Evolutionary conservation across 495 filamentous ascomycete species (phyloP).

Genomic region (Trichoderma reesei): DNA sequence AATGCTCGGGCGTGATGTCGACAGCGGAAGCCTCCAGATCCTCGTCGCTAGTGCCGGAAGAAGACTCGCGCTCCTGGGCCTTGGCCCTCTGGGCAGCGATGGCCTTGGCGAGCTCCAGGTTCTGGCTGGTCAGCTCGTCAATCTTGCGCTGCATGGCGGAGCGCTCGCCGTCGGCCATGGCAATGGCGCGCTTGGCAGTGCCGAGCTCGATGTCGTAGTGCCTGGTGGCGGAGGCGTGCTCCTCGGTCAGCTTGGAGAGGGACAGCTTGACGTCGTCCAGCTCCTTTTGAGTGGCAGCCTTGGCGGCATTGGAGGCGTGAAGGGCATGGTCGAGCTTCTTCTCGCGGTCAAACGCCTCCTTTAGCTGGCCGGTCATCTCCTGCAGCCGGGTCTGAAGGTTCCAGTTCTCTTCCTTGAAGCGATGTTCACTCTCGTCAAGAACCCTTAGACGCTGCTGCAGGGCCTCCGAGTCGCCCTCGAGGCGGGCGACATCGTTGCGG

Average conservation of each 20-base stretch:
- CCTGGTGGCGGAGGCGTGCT: constrained; percentile 63
- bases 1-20: constrained; percentile 73
- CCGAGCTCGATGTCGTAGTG: constrained; percentile 82
- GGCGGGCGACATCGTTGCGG: constrained; percentile 60
- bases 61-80: constrained; percentile 51
- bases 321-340: constrained; percentile 65
- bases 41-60: constrained; percentile 47
- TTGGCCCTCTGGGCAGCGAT: constrained; percentile 58
- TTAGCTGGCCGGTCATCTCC: constrained; percentile 58
- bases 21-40: constrained; percentile 56
- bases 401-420: constrained; percentile 98
- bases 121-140: constrained; percentile 76
- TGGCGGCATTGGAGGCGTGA: constrained; percentile 59
- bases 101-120: constrained; percentile 77
- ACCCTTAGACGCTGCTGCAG: constrained; percentile 67
- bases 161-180: constrained; percentile 64
- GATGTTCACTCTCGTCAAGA: constrained; percentile 85
- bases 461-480: constrained; percentile 74
- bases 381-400: constrained; percentile 82
- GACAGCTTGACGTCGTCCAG: constrained; percentile 76
- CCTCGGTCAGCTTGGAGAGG: constrained; percentile 69
- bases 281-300: constrained; percentile 65
- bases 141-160: constrained; percentile 66
- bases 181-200: constrained; percentile 62
- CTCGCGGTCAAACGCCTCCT: constrained; percentile 68